Conservation (phyloP, 768 basidiomycete genomes). For the Rhodosporidiobolus sp. region DNA sequence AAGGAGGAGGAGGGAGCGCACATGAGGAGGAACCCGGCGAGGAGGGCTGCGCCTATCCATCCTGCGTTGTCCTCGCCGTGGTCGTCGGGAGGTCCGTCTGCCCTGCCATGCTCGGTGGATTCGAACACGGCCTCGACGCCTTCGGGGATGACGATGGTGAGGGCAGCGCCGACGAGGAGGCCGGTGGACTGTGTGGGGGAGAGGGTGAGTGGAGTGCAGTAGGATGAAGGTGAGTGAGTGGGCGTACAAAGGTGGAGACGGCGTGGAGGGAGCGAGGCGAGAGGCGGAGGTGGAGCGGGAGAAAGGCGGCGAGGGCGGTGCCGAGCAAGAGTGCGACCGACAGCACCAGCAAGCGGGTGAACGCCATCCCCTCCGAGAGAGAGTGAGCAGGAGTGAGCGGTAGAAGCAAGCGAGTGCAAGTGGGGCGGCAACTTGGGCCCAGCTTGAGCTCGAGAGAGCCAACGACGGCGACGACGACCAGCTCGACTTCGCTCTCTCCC, state of each 20-base stretch:
- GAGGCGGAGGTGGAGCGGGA: conserved; percentile 70
- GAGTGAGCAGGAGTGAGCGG: neutral
- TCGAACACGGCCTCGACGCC: conserved; percentile 53
- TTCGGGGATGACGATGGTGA: conserved; percentile 93
- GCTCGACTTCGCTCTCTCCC: no score
- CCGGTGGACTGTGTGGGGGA: conserved; percentile 51
- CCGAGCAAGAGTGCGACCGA: conserved; percentile 48
- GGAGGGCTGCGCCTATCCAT: conserved; percentile 47
- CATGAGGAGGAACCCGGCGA: conserved; percentile 45
- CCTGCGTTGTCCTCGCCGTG: conserved; percentile 29
- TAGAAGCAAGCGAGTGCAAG: neutral
- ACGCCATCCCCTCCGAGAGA: conserved; percentile 42
- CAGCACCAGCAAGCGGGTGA: conserved; percentile 47
- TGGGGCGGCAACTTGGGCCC: no score
- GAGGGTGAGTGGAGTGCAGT: neutral
- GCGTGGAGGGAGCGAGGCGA: conserved; percentile 57
- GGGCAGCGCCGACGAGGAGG: conserved; percentile 78
- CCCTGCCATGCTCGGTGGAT: conserved; percentile 1
- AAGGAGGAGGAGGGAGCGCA: neutral
- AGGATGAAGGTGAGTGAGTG: neutral
- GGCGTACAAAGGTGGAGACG: neutral
- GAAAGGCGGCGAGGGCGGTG: conserved; percentile 64
- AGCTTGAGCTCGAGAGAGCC: neutral
- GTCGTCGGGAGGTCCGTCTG: conserved; percentile 11
- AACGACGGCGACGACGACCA: no score